Conservation (phyloP, 805 yeast species). For the Groenewaldozyma salmanticensis region DNA sequence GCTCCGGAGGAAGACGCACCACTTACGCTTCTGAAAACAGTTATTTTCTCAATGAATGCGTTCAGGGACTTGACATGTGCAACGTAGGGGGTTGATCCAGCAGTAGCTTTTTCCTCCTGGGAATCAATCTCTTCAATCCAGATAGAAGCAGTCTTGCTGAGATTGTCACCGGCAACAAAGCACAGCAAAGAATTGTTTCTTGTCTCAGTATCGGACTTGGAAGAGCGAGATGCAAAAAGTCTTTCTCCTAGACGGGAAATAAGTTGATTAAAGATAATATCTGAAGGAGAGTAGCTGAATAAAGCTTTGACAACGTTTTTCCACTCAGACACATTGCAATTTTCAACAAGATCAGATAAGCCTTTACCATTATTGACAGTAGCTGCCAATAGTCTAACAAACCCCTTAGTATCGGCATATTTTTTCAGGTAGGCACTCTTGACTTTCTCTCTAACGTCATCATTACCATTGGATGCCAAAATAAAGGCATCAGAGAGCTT, state of each 20-base stretch:
- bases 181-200: slow-evolving; percentile 71
- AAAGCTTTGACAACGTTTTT: slow-evolving; percentile 66
- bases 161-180: slow-evolving; percentile 70
- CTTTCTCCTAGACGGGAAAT: slow-evolving; percentile 72
- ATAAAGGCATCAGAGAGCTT: slow-evolving; percentile 71
- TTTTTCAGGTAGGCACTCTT: slow-evolving; percentile 60
- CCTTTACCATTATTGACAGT: slow-evolving; percentile 40
- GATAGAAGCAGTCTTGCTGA: slow-evolving; percentile 66
- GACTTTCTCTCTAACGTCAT: slow-evolving; percentile 52
- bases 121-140: slow-evolving; percentile 73
- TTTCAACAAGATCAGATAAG: slow-evolving; percentile 60
- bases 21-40: slow-evolving; percentile 53
- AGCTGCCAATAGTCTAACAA: slow-evolving; percentile 67
- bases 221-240: slow-evolving; percentile 33
- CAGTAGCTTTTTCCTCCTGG: slow-evolving; percentile 28
- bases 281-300: slow-evolving; percentile 39
- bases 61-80: slow-evolving; percentile 78
- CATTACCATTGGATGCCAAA: slow-evolving; percentile 56
- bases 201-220: slow-evolving; percentile 7
- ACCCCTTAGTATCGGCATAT: slow-evolving; percentile 40
- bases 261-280: slow-evolving; percentile 39
- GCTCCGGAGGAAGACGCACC: slow-evolving; percentile 15
- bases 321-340: slow-evolving; percentile 77
- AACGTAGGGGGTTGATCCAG: slow-evolving; percentile 51
- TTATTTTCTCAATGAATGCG: slow-evolving; percentile 73